phyloP scores from a whole-genome alignment of 805 yeast genomes.

The Yamadazyma ubonensis region DNA sequence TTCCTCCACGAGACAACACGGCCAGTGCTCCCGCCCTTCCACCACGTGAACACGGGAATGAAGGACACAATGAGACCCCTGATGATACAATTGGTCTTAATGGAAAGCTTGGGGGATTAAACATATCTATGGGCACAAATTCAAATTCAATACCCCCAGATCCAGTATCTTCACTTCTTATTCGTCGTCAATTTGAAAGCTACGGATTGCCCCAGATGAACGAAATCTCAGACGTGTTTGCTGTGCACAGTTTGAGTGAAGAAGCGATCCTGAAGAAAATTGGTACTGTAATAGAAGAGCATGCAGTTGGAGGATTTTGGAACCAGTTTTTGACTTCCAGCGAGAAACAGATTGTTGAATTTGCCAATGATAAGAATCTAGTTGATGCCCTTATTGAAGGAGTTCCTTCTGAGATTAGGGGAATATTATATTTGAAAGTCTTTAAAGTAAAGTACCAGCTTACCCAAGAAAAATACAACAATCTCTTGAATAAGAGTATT shows the following conservation, averaged over 20 bases:
- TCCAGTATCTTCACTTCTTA: conserved; percentile 5
- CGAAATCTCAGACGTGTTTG: conserved; percentile 21
- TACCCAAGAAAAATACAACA: conserved; percentile 30
- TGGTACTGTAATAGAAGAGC: background rate
- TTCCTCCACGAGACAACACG: no score
- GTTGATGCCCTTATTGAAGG: conserved; percentile 28
- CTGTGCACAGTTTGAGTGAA: conserved; percentile 13
- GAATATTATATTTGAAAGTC: conserved; percentile 32
- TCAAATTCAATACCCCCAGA: conserved; percentile 1
- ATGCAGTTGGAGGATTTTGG: conserved; percentile 11
- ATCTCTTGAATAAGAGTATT: conserved; percentile 28
- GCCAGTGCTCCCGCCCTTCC: background rate
- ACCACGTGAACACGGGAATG: no score
- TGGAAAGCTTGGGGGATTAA: background rate
- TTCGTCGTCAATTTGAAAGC: conserved; percentile 20
- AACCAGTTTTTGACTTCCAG: conserved; percentile 6
- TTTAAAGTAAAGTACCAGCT: conserved; percentile 30
- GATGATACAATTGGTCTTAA: background rate
- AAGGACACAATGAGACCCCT: no score
- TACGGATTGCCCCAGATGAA: conserved; percentile 24
- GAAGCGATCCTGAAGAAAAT: conserved; percentile 6
- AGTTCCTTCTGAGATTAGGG: conserved; percentile 30
- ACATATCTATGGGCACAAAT: background rate
- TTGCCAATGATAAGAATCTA: conserved; percentile 13
- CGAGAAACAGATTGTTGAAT: conserved; percentile 11